Base-by-base conservation (phyloP, 495 filamentous ascomycete genomes). In the Terfezia claveryi region DNA sequence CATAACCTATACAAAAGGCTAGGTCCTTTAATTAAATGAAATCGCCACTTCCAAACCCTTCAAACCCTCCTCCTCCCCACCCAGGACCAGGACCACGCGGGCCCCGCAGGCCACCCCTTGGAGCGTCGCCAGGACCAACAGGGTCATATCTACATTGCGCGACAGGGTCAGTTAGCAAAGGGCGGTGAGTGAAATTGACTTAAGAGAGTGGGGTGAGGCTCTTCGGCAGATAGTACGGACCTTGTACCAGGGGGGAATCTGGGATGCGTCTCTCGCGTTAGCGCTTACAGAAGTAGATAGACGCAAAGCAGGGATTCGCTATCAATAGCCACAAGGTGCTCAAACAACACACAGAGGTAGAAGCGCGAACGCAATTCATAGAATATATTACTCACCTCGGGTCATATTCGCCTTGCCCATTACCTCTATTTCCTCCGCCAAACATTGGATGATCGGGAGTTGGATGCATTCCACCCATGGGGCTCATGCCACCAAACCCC, bases 381-480 rank as follows among this genome's bases (percentile, higher is more conserved):
- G 20, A 2, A 1, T 64, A n/a, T n/a, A 32, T 0, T 32, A 32
- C 27, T 32, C 27, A 32, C 27, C 27, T 32, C 27, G 4, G 27
- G 27, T 32, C 27, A 32, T 32, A 5, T 32, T 32, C 27, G 27
- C 27, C 1, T 32, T 32, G 27, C 27, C 27, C 27, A 32, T 32
- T 32, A 7, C 27, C 27, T 0, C 7, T 4, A 32, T 32, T 32
- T 32, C 27, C 27, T 0, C 84, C 85, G 38, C 74, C 76, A 66
- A 95, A 95, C 61, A 95, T 66, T 32, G 85, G 87, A 67, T 96
- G 91, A 62, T 95, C 86, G 61, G 93, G 88, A 0, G 86, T 92
- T 0, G 91, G 91, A 68, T 95, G 84, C 91, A 96, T 96, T 2
- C 91, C 91, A 5, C 75, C 76, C 27, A 32, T 32, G 4, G 27